These are phyloP conservation scores for Hymenoscyphus albidus DNA, from an alignment of 2,329 filamentous ascomycete species.

Conservation along the genomic window DNA sequence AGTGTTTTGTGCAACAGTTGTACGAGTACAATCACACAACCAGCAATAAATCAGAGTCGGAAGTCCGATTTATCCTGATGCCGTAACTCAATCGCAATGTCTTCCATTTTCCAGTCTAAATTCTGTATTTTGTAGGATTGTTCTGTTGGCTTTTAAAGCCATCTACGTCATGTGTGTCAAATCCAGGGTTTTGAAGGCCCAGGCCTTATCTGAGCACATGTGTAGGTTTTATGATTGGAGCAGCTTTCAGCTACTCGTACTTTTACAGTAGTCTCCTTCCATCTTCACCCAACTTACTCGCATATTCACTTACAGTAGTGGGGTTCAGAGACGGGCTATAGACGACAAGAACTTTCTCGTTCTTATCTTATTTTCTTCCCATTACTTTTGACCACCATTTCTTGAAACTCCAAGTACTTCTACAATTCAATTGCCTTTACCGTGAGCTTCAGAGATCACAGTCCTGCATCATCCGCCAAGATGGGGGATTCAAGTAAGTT, in stretches of 20 bases:
- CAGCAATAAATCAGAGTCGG: background rate
- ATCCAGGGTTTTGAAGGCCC: constrained; percentile 11
- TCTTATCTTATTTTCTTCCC: background rate
- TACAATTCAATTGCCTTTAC: background rate
- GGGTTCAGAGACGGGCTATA: background rate
- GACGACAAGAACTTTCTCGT: background rate
- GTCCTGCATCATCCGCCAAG: constrained; percentile 2
- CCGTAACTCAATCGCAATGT: background rate
- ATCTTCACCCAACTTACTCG: background rate
- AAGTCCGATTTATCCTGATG: background rate
- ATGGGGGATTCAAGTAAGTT: constrained; percentile 23
- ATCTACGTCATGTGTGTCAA: constrained; percentile 15
- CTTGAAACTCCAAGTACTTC: background rate
- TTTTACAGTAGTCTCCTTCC: background rate
- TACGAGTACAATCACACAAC: background rate
- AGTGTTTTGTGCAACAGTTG: background rate
- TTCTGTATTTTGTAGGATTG: background rate
- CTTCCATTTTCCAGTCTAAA: background rate
- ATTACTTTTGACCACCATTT: background rate
- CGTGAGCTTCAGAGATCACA: background rate
- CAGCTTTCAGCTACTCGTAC: background rate
- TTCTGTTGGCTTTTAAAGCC: background rate
- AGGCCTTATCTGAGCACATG: constrained; percentile 9
- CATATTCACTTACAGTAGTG: background rate
- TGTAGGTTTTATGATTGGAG: constrained; percentile 3